Evolutionary conservation across 1,139 yeast species (phyloP), one percentile per base, ranked within the genome.

Genomic region (Wickerhamiella infanticola): DNA sequence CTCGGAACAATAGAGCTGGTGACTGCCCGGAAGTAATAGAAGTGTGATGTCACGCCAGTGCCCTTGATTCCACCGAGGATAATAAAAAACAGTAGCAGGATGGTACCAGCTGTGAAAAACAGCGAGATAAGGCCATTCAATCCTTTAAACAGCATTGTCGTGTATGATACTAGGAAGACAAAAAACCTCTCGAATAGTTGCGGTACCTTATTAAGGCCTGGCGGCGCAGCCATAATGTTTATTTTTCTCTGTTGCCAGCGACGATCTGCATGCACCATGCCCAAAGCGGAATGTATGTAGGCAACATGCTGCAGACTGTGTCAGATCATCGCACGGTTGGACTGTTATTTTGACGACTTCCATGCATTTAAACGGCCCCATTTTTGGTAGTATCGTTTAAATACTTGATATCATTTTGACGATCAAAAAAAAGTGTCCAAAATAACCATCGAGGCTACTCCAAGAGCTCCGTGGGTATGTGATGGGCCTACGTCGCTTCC

Each of bases 11-110:
- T 72, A 18, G 63, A 63, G n/a, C 73, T 62, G 29, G 93, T 79
- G 51, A 77, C 77, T 23, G 82, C 86, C 58, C 79, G 68, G 37
- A 84, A 63, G 80, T 83, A 82, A 64, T 77, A 82, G 61, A 81
- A 77, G 49, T 69, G 63, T 48, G 70, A 68, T 40, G 54, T 45
- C 48, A 81, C 59, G 2, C 77, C 73, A 4, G 72, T 65, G 11
- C 58, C 54, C 24, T 67, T 63, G 24, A 75, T 72, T 42, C 94
- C 94, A 31, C 79, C 74, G 42, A 83, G 67, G 43, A 80, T 66
- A 51, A 80, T 67, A 55, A 83, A 73, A 55, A 81, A 71, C 44
- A 79, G 64, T 42, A 80, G 64, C 47, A 81, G 61, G n/a, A 66
- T 58, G 11, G 77, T 62, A 39, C 77, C 75, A 43, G 35, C 50